Conservation (phyloP, 1,284 basidiomycete genomes). For the Cutaneotrichosporon mucoides region DNA sequence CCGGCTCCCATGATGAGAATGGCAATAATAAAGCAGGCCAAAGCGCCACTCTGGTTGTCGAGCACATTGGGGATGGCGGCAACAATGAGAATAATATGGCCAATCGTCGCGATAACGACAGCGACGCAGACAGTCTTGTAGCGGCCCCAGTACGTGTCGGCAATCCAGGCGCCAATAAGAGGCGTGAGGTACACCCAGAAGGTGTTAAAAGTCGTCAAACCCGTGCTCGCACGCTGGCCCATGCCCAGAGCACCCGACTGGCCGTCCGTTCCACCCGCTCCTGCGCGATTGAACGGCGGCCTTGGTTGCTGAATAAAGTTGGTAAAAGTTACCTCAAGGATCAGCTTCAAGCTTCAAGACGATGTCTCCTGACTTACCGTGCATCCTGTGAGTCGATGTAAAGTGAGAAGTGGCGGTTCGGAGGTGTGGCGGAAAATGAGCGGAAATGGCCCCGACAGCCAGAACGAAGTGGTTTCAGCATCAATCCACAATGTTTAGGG, state of each 20-base stretch:
- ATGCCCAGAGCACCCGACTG: constrained; percentile 57
- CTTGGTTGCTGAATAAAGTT: constrained; percentile 51
- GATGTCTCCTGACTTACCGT: too few relatives aligned
- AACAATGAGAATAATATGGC: constrained; percentile 43
- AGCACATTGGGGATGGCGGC: constrained; percentile 45
- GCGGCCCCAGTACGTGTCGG: constrained; percentile 61
- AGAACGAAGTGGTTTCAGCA: too few relatives aligned
- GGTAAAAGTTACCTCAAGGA: constrained; percentile 11
- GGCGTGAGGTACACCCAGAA: constrained; percentile 34
- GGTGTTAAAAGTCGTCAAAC: constrained; percentile 31
- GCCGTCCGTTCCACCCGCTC: constrained; percentile 56
- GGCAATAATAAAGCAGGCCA: constrained; percentile 44
- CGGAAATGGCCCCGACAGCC: too few relatives aligned
- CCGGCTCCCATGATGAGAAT: constrained; percentile 44
- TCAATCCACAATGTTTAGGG: too few relatives aligned
- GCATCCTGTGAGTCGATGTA: too few relatives aligned
- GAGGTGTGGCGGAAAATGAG: too few relatives aligned
- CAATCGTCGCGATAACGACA: constrained; percentile 33
- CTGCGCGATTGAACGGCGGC: constrained; percentile 62
- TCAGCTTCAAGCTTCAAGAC: too few relatives aligned
- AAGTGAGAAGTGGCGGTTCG: too few relatives aligned
- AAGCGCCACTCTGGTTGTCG: constrained; percentile 1
- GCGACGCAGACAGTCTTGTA: constrained; percentile 65
- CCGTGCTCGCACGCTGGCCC: constrained; percentile 30
- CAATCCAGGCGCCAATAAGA: constrained; percentile 55